These are phyloP conservation scores for Phytophthora nicotianae DNA, from an alignment of 352 stramenopile genomes.

Conservation along the genomic window DNA sequence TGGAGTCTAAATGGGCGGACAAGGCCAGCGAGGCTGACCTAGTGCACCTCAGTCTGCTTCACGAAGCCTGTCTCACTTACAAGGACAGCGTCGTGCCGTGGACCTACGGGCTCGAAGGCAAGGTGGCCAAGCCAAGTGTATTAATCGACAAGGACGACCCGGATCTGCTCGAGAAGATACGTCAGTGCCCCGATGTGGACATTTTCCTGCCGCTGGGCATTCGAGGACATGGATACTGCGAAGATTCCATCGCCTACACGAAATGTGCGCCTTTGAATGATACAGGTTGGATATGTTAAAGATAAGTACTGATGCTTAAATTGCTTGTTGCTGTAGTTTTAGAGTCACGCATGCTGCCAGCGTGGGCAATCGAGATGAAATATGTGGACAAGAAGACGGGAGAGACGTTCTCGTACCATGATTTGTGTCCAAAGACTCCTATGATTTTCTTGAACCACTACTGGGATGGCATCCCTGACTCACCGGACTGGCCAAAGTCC, in stretches of 20 bases:
- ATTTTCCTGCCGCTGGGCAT: constrained; percentile 60
- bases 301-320: constrained; percentile 1
- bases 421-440: constrained; percentile 49
- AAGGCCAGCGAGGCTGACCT: constrained; percentile 40
- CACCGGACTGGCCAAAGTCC: constrained; percentile 29
- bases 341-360: constrained; percentile 45
- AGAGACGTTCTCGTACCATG: constrained; percentile 52
- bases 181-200: constrained; percentile 63
- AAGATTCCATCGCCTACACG: constrained; percentile 70
- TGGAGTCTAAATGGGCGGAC: constrained; percentile 40
- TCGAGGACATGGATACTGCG: constrained; percentile 67
- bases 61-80: constrained; percentile 50
- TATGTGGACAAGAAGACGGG: constrained; percentile 48
- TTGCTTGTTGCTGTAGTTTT: constrained; percentile 27
- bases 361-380: constrained; percentile 50
- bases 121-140: constrained; percentile 23
- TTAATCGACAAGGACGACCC: constrained; percentile 44
- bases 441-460: constrained; percentile 62
- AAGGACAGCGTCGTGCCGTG: constrained; percentile 57
- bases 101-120: constrained; percentile 34
- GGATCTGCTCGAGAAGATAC: constrained; percentile 51
- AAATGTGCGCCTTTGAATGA: constrained; percentile 47
- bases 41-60: constrained; percentile 58
- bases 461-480: constrained; percentile 44
- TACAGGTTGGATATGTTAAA: not conserved